phyloP scores from a whole-genome alignment of 345 rosid genomes.

The Eucalyptus pauciflora region DNA sequence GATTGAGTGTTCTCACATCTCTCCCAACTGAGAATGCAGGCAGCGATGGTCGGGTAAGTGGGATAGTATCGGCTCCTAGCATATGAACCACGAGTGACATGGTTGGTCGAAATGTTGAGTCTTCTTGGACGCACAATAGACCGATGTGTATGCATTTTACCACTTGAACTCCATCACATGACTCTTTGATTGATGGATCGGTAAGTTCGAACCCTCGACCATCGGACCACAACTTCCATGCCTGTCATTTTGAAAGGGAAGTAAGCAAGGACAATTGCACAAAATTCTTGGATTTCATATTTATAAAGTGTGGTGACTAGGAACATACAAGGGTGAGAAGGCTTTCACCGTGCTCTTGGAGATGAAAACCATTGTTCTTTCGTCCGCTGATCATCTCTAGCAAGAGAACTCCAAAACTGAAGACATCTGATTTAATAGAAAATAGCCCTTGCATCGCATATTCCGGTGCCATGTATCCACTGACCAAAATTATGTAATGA shows the following conservation, averaged over 20 bases:
- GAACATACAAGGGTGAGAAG: constrained; percentile 13
- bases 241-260: neutral
- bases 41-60: constrained; percentile 3
- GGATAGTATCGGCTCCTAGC: neutral
- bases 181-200: neutral
- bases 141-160: neutral
- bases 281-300: neutral
- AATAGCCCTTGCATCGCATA: constrained; percentile 19
- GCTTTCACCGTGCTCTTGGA: neutral
- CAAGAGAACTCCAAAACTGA: constrained; percentile 2
- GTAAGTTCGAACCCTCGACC: neutral
- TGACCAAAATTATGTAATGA: neutral
- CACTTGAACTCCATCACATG: neutral
- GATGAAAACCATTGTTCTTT: neutral
- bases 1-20: neutral
- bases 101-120: neutral
- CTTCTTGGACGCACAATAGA: neutral
- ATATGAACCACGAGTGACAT: neutral
- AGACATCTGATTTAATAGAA: constrained; percentile 19
- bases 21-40: constrained; percentile 12
- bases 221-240: neutral
- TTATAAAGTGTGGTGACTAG: neutral
- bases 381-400: neutral
- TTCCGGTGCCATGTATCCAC: constrained; percentile 34
- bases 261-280: neutral